Base-by-base conservation (phyloP, 2,329 filamentous ascomycete genomes). In the Microdochium nivale region DNA sequence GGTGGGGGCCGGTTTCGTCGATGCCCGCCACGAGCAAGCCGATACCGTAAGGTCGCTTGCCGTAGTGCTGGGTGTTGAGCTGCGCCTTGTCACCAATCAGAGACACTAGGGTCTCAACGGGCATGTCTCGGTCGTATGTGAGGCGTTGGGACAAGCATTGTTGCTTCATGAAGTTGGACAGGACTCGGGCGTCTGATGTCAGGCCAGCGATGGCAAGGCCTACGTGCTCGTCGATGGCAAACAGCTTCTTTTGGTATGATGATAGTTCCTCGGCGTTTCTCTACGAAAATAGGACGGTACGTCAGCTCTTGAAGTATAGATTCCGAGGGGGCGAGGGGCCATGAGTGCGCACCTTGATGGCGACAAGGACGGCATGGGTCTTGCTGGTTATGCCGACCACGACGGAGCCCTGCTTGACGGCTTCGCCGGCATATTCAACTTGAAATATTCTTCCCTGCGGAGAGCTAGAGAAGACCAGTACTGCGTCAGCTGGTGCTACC, bases 161-260 rank as follows among this genome's bases (percentile, higher is more conserved):
- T 75, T 96, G 90, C 79, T 96, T 97, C 92, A 99, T 97, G 79
- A 96, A 99, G 83, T 99, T 99, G 79, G 91, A 96, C 62, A 99
- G 90, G 62, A 99, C 94, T 66, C 94, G 94, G 67, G 92, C 94
- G 72, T 99, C 94, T 53, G 92, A 96, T 60, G 94, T 94, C 56
- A 99, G 88, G 62, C 94, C 94, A 60, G 94, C 94, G 64, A 99
- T 95, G 64, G 92, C 90, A 65, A 99, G 85, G 60, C 91, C 94
- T 63, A 94, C 86, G 73, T 99, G 94, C 64, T 92, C 88, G 72
- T 99, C 94, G 74, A 99, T 86, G 63, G 86, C 83, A 72, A 99
- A 96, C 68, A 99, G 85, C 79, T 99, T 99, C 82, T 96, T 96
- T 77, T 99, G 94, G 81, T 99, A 99, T 50, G 94, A 97, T 55